Conservation (phyloP, 108 stramenopile genomes). For the Nitzschia inconspicua region DNA sequence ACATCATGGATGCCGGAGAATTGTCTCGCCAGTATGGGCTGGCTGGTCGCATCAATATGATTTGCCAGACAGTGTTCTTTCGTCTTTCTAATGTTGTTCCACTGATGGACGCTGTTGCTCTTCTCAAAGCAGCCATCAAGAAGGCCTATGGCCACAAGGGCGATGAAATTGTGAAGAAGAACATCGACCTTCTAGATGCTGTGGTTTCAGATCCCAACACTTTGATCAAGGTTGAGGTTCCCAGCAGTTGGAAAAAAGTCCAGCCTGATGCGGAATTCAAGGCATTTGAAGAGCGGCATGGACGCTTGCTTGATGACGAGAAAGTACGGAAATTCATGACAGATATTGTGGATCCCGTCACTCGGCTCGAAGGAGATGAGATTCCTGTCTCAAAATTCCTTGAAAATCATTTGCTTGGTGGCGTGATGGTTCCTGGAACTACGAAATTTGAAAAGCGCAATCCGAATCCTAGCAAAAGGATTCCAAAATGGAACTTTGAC, state of each 20-base stretch:
- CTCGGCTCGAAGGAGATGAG: conserved; percentile 51
- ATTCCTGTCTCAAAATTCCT: conserved; percentile 58
- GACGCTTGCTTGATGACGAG: conserved; percentile 51
- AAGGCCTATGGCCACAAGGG: conserved; percentile 59
- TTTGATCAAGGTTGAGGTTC: conserved; percentile 45
- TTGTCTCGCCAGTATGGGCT: conserved; percentile 45
- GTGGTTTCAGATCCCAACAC: conserved; percentile 41
- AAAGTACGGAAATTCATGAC: conserved; percentile 49
- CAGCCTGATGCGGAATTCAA: conserved; percentile 29
- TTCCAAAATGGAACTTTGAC: conserved; percentile 47
- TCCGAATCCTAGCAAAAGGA: conserved; percentile 43
- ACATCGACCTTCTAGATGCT: conserved; percentile 48
- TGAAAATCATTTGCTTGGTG: conserved; percentile 58
- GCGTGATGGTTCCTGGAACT: conserved; percentile 52
- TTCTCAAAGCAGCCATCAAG: conserved; percentile 42
- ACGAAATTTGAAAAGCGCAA: conserved; percentile 49
- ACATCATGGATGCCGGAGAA: conserved; percentile 52
- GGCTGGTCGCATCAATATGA: conserved; percentile 62
- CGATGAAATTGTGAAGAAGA: conserved; percentile 55
- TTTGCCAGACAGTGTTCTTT: conserved; percentile 57
- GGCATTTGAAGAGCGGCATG: conserved; percentile 38
- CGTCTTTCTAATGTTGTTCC: conserved; percentile 52
- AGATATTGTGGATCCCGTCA: conserved; percentile 53
- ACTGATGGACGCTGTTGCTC: conserved; percentile 38
- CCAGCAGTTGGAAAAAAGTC: conserved; percentile 38